phyloP scores from a whole-genome alignment of 2,329 filamentous ascomycete species.

The Esteya vermicola region DNA sequence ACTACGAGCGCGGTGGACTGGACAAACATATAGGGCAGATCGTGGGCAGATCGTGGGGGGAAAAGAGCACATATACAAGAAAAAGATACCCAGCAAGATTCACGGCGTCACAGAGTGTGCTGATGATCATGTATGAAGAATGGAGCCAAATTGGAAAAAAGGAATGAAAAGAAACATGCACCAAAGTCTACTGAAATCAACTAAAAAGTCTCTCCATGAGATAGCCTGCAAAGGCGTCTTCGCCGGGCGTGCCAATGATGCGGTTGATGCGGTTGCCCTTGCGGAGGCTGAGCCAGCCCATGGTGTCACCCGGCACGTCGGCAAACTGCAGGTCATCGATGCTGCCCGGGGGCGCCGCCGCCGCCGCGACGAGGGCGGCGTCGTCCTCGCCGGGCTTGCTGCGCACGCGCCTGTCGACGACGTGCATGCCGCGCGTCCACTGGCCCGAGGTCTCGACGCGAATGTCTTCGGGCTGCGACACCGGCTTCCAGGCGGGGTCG shows the following conservation, averaged over 20 bases:
- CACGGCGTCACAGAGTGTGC: no score
- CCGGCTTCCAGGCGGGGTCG: conserved; percentile 42
- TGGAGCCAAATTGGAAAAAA: no score
- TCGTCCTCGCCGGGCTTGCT: conserved; percentile 31
- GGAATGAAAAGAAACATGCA: no score
- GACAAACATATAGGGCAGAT: neutral
- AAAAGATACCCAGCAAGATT: conserved; percentile 1
- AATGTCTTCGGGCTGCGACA: conserved; percentile 59
- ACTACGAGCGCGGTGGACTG: neutral
- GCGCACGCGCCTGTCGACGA: conserved; percentile 59
- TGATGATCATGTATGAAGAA: no score
- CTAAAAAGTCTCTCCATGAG: conserved; percentile 53
- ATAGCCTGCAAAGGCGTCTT: conserved; percentile 49
- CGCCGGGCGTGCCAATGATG: conserved; percentile 56
- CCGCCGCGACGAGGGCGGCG: neutral
- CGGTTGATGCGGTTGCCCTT: conserved; percentile 71
- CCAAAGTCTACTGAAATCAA: no score
- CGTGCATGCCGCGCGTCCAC: conserved; percentile 87
- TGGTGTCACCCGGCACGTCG: conserved; percentile 54
- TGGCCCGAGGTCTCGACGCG: conserved; percentile 81
- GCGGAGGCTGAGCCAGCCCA: conserved; percentile 57
- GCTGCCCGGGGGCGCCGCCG: conserved; percentile 23
- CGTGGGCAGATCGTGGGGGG: neutral
- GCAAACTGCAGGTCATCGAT: conserved; percentile 32
- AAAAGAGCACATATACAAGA: no score